phyloP scores from a whole-genome alignment of 345 rosid genomes.

The Kandelia obovata region DNA sequence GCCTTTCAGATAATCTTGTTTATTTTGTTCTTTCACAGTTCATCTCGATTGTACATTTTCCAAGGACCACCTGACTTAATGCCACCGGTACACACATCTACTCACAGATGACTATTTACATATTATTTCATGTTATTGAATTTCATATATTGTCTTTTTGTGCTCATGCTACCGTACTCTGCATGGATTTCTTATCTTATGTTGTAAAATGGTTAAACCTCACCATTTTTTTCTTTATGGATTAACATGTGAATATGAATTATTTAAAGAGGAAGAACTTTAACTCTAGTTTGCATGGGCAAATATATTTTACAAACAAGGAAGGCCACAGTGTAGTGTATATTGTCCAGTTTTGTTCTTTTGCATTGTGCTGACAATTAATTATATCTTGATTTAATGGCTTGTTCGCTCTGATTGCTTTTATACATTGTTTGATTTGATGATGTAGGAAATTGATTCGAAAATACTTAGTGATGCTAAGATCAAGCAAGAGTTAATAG shows the following conservation, averaged over 20 bases:
- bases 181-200: too few relatives aligned
- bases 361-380: too few relatives aligned
- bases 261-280: not conserved
- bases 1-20: not conserved
- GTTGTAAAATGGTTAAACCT: too few relatives aligned
- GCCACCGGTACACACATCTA: slow-evolving; percentile 60
- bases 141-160: not conserved
- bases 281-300: not conserved
- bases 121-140: not conserved
- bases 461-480: slow-evolving; percentile 58
- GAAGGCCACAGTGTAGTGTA: not conserved
- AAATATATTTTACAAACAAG: not conserved
- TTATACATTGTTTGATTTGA: slow-evolving; percentile 9
- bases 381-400: not conserved
- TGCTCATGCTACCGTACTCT: too few relatives aligned
- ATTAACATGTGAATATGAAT: not conserved
- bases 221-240: too few relatives aligned
- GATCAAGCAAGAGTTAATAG: slow-evolving; percentile 50
- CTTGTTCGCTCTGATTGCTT: slow-evolving; percentile 6
- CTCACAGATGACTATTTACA: not conserved
- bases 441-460: slow-evolving; percentile 58
- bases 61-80: slow-evolving; percentile 90
- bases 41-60: slow-evolving; percentile 77
- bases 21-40: slow-evolving; percentile 35
- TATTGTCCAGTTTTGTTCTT: too few relatives aligned